These are phyloP conservation scores for Pseudonitzschia delicatissima DNA, from an alignment of 108 stramenopile species.

Conservation along the genomic window DNA sequence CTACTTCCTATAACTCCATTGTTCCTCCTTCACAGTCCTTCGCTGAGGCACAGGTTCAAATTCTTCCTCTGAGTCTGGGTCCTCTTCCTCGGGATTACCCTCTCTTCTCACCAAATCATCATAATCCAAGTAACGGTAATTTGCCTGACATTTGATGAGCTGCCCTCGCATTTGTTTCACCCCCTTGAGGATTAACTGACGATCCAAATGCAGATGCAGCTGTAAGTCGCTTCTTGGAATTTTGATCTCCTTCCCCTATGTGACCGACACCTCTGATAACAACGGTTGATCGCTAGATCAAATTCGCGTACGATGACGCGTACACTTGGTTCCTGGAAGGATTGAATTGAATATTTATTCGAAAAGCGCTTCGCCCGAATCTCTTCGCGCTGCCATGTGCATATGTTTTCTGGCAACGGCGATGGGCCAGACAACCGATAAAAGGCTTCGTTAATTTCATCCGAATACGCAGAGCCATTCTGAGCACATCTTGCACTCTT, in stretches of 20 bases:
- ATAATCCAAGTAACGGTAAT: constrained; percentile 59
- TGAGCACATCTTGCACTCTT: constrained; percentile 64
- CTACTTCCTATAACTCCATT: constrained; percentile 27
- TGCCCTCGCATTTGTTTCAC: background rate
- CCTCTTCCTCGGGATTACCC: constrained; percentile 43
- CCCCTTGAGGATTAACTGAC: background rate
- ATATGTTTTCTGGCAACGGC: constrained; percentile 37
- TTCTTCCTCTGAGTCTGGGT: constrained; percentile 62
- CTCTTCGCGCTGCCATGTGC: constrained; percentile 36
- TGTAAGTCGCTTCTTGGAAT: background rate
- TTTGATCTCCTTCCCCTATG: background rate
- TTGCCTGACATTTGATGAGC: constrained; percentile 40
- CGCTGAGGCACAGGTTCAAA: constrained; percentile 31
- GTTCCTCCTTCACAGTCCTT: constrained; percentile 8
- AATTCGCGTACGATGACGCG: constrained; percentile 23
- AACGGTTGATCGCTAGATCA: constrained; percentile 27
- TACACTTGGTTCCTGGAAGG: constrained; percentile 1
- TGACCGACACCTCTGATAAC: constrained; percentile 22
- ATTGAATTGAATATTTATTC: background rate
- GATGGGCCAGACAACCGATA: constrained; percentile 50
- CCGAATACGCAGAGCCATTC: constrained; percentile 51
- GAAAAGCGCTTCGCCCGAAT: constrained; percentile 27
- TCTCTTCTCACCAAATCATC: constrained; percentile 45
- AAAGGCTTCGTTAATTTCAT: constrained; percentile 50
- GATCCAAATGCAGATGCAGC: background rate